Percentiles rank a stretch among this genome's conserved stretches.
Evolutionary conservation across 345 rosid genomes (phyloP).

Genomic region (Dipteronia dyeriana): DNA sequence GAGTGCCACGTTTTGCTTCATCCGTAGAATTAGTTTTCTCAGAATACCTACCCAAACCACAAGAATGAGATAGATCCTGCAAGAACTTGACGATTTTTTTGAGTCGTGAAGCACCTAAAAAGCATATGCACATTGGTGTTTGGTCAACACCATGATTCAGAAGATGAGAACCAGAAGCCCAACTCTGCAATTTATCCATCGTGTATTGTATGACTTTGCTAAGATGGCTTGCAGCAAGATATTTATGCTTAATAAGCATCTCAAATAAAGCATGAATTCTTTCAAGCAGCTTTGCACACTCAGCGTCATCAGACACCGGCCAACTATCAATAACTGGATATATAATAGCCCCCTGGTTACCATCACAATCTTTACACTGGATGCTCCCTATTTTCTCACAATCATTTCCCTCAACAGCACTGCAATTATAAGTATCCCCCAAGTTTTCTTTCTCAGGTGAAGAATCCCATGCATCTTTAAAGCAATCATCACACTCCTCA

Average conservation of each 20-base stretch:
- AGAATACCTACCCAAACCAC: constrained; percentile 71
- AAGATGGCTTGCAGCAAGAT: constrained; percentile 78
- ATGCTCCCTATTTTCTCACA: constrained; percentile 30
- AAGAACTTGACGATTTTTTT: constrained; percentile 78
- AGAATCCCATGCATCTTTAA: constrained; percentile 85
- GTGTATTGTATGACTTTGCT: constrained; percentile 73
- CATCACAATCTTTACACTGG: constrained; percentile 46
- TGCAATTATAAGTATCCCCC: constrained; percentile 43
- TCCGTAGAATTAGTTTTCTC: constrained; percentile 53
- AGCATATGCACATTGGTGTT: constrained; percentile 76
- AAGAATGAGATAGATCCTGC: constrained; percentile 77
- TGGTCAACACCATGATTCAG: constrained; percentile 60
- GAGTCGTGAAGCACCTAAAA: constrained; percentile 81
- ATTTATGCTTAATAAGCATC: constrained; percentile 73
- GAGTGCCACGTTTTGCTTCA: constrained; percentile 41
- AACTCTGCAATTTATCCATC: constrained; percentile 71
- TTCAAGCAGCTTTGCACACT: constrained; percentile 78
- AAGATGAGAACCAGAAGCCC: constrained; percentile 66
- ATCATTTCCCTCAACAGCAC: constrained; percentile 29
- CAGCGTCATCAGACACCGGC: constrained; percentile 74
- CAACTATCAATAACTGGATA: constrained; percentile 52
- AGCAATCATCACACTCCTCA: constrained; percentile 63
- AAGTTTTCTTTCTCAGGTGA: constrained; percentile 59
- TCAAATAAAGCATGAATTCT: constrained; percentile 66
- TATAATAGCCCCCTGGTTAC: constrained; percentile 32